These are phyloP conservation scores for Rusavskia elegans DNA, from an alignment of 495 filamentous ascomycete genomes.

Conservation along the genomic window DNA sequence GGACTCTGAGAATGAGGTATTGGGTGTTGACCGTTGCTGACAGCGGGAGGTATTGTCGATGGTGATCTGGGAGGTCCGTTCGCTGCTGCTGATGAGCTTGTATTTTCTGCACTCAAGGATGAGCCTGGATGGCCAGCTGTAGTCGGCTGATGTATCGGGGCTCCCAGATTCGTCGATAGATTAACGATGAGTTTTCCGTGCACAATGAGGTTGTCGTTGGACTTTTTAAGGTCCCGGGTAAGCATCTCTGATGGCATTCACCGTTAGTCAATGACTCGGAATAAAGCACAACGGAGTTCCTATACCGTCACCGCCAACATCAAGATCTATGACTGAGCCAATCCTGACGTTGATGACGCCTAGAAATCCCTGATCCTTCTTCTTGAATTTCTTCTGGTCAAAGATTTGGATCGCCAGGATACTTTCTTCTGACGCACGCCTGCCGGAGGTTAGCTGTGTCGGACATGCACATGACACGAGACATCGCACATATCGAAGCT, in stretches of 20 bases:
- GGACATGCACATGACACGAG: conserved; percentile 1
- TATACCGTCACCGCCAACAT: conserved; percentile 81
- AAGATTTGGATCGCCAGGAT: conserved; percentile 97
- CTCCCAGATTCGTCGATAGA: conserved; percentile 70
- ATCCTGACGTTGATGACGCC: conserved; percentile 95
- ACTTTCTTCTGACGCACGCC: conserved; percentile 78
- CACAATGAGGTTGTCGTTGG: conserved; percentile 92
- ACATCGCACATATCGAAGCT: conserved; percentile 78
- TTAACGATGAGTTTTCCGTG: conserved; percentile 96
- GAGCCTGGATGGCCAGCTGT: conserved; percentile 17
- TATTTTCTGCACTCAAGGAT: conserved; percentile 8
- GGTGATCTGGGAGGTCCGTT: conserved; percentile 15
- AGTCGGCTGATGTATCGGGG: conserved; percentile 31
- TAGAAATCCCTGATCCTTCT: conserved; percentile 98
- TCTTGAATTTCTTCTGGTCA: conserved; percentile 99
- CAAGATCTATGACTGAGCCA: conserved; percentile 81
- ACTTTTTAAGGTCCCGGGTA: conserved; percentile 95
- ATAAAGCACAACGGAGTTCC: conserved; percentile 8
- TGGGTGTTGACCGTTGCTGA: conserved; percentile 5
- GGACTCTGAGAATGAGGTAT: conserved; percentile 19
- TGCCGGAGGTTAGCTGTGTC: conserved; percentile 19
- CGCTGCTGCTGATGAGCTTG: conserved; percentile 6
- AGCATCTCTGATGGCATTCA: conserved; percentile 57
- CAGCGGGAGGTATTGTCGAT: conserved; percentile 1
- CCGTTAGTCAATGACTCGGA: conserved; percentile 1